Base-by-base conservation (phyloP, 148 eudicot species). In the Amaranthus palmeri region DNA sequence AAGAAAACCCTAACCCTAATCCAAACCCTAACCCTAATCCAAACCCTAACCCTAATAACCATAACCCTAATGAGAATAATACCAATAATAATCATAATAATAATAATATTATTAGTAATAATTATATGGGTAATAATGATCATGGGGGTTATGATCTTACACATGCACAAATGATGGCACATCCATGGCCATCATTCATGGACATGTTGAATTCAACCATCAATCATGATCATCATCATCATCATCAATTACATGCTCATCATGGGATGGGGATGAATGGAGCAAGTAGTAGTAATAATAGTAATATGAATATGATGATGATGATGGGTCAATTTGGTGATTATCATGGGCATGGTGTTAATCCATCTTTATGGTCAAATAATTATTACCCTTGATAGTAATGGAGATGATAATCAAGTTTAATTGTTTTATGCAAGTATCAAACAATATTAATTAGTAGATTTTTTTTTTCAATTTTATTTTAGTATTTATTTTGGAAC, bases 291-390 rank as follows among this genome's bases (percentile, higher is more conserved):
- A 77, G 50, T n/a, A 67, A 13, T 48, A 70, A 7, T 43, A 71
- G 58, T 46, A 60, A 40, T 54, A 60, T 40, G 58, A 74, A 14
- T 40, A 72, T 66, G 72, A 68, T 73, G 77, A 78, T 72, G 81
- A 78, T 78, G 81, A 78, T 78, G 77, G 77, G 77, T 64, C 77
- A 78, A 40, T 78, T 61, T 78, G 81, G 81, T 55, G 77, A 78
- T 6, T 69, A 78, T 49, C 70, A 73, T 68, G 76, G 64, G 41
- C 74, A 78, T 73, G 81, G 77, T 69, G 61, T 69, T 62, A 69
- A 78, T 69, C 67, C 74, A 47, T 13, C 74, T 68, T 40, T 68
- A 44, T 78, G 81, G 81, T 53, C 80, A 8, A 77, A 67, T 67
- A 43, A 44, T 54, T 78, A 60, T 69, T 61, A 72, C 42, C 69